These are phyloP conservation scores for Starmera caribaea DNA, from an alignment of 805 yeast genomes.

Conservation along the genomic window DNA sequence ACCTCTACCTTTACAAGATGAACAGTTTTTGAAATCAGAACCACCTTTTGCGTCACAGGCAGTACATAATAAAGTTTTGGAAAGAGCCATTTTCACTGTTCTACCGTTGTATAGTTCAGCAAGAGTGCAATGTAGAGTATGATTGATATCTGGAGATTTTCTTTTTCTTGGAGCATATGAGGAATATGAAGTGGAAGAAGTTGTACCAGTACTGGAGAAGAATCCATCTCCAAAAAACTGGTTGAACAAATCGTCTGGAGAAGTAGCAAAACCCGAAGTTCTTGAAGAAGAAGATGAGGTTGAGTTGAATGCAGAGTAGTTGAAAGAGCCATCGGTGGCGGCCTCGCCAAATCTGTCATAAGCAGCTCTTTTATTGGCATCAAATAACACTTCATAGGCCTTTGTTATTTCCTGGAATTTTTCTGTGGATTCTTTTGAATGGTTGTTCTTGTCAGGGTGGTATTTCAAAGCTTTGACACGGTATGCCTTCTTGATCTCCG, in stretches of 20 bases:
- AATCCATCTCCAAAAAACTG: constrained; percentile 22
- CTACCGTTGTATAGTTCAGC: constrained; percentile 53
- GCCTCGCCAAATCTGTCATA: constrained; percentile 47
- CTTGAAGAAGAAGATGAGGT: constrained; percentile 3
- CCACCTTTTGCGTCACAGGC: constrained; percentile 48
- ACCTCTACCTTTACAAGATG: constrained; percentile 34
- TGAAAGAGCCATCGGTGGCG: constrained; percentile 25
- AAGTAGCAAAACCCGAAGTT: neutral
- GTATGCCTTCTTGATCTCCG: constrained; percentile 39
- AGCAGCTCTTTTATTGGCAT: constrained; percentile 31
- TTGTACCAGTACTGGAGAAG: constrained; percentile 7
- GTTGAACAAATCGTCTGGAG: constrained; percentile 12
- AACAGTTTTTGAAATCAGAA: constrained; percentile 19
- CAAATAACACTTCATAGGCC: constrained; percentile 57
- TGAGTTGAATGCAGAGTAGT: constrained; percentile 1
- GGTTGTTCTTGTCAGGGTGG: constrained; percentile 60
- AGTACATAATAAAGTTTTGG: constrained; percentile 38
- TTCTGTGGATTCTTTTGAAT: constrained; percentile 38
- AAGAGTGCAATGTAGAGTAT: constrained; percentile 40
- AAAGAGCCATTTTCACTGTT: constrained; percentile 41
- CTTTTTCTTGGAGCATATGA: constrained; percentile 15
- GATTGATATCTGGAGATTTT: constrained; percentile 47
- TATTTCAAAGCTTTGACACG: constrained; percentile 37
- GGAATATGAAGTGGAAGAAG: neutral
- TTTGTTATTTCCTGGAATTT: constrained; percentile 51